Evolutionary conservation across 2,329 filamentous ascomycete species (phyloP).

Genomic region (Pseudogymnoascus verrucosus): DNA sequence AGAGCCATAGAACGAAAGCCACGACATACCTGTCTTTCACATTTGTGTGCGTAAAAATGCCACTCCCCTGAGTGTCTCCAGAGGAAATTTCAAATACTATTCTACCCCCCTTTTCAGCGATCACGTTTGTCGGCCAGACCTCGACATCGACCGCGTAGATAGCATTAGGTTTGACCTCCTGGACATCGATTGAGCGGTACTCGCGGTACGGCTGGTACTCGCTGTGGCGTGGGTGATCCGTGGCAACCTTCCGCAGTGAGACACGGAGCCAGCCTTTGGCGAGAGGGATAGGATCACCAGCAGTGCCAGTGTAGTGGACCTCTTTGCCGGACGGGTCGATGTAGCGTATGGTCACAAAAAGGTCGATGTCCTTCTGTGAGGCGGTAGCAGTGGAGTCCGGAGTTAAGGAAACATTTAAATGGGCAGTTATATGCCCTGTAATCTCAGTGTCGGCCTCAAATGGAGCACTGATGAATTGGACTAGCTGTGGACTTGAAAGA

Average conservation of each 20-base stretch:
- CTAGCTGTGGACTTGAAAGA: constrained; percentile 41
- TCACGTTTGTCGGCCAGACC: constrained; percentile 56
- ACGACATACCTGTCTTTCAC: constrained; percentile 37
- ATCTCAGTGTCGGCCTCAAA: constrained; percentile 61
- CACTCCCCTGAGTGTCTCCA: constrained; percentile 52
- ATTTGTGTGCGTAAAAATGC: constrained; percentile 47
- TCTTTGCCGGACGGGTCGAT: constrained; percentile 46
- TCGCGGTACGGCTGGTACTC: constrained; percentile 49
- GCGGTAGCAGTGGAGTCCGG: constrained; percentile 5
- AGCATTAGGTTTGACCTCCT: constrained; percentile 44
- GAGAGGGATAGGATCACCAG: constrained; percentile 54
- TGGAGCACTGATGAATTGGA: constrained; percentile 49
- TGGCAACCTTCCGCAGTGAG: constrained; percentile 46
- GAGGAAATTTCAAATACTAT: constrained; percentile 48
- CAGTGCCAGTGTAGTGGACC: constrained; percentile 57
- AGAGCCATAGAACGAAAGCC: background rate
- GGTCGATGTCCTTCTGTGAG: constrained; percentile 44
- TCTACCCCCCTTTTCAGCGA: constrained; percentile 43
- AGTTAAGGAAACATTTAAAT: constrained; percentile 49
- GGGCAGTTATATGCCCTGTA: constrained; percentile 58
- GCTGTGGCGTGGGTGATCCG: constrained; percentile 42
- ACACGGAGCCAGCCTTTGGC: constrained; percentile 58
- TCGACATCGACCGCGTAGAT: constrained; percentile 55
- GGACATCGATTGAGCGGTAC: constrained; percentile 49
- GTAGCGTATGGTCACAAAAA: constrained; percentile 57